Evolutionary conservation across 306 rosid species (phyloP).

Genomic region (Vicia sativa): DNA sequence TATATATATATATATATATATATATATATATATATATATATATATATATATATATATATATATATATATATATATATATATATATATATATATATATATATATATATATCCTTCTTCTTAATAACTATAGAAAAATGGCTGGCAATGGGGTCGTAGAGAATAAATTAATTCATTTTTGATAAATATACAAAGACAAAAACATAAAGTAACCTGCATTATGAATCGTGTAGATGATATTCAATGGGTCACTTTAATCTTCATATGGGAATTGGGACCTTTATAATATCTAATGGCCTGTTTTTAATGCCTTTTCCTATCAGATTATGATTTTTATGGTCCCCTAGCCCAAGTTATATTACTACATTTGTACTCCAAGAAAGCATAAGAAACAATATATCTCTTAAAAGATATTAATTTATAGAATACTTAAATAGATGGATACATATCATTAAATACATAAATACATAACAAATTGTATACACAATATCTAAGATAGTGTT

Average conservation of each 20-base stretch:
- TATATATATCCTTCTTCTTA: conserved; percentile 41
- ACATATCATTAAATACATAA: not conserved
- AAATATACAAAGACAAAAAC: conserved; percentile 16
- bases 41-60: too few species aligned
- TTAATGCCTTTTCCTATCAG: conserved; percentile 42
- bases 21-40: too few species aligned
- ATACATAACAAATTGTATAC: conserved; percentile 4
- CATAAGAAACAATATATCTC: conserved; percentile 3
- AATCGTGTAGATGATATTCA: conserved; percentile 38
- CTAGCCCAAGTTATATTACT: conserved; percentile 25
- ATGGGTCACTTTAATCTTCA: conserved; percentile 52
- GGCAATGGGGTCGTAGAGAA: conserved; percentile 37
- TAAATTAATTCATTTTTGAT: conserved; percentile 37
- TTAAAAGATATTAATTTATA: conserved; percentile 1
- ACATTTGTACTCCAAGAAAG: conserved; percentile 13
- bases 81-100: too few species aligned
- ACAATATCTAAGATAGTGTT: not conserved
- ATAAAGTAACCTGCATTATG: conserved; percentile 24
- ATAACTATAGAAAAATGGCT: conserved; percentile 53
- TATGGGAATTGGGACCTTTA: conserved; percentile 59
- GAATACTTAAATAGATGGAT: not conserved
- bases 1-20: too few species aligned
- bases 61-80: too few species aligned
- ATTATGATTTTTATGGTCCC: conserved; percentile 47
- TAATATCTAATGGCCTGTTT: conserved; percentile 32